A percentile compares a stretch with the other conserved stretches of the same genome.
Evolutionary conservation across 163 green algal genomes (phyloP).

Genomic region (Prototheca wickerhamii): DNA sequence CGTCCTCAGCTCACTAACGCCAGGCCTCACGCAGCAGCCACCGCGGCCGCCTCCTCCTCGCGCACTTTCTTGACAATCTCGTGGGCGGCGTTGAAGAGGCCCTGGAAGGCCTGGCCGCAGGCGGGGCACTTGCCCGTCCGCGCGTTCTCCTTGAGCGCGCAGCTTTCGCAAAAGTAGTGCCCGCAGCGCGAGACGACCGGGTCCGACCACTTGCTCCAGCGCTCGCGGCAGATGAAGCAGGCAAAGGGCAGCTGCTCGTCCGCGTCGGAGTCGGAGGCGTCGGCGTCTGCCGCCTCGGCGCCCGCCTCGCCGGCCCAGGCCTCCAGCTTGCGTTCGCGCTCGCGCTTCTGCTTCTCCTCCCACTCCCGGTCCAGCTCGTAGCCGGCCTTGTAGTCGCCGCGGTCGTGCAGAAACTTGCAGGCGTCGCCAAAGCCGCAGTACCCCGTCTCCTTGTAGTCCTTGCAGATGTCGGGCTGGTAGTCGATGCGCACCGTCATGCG

Average conservation of each 20-base stretch:
- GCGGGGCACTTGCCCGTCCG: conserved; percentile 80
- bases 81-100: conserved; percentile 95
- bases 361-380: conserved; percentile 75
- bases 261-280: conserved; percentile 32
- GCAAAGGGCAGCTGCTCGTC: conserved; percentile 94
- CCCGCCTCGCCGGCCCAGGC: conserved; percentile 39
- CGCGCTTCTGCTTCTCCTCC: conserved; percentile 55
- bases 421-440: conserved; percentile 94
- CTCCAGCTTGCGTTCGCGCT: conserved; percentile 43
- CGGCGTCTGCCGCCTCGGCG: conserved; percentile 26
- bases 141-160: conserved; percentile 80
- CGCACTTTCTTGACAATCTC: conserved; percentile 79
- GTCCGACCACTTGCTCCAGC: conserved; percentile 68
- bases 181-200: conserved; percentile 89
- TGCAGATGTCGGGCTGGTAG: conserved; percentile 98
- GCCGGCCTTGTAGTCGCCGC: conserved; percentile 95
- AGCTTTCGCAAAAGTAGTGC: conserved; percentile 98
- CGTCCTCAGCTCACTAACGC: too few species aligned
- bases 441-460: conserved; percentile 99
- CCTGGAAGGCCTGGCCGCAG: conserved; percentile 79
- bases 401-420: conserved; percentile 99
- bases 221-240: conserved; percentile 86
- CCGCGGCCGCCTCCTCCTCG: conserved; percentile 17
- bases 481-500: conserved; percentile 79
- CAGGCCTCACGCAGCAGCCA: not conserved